Evolutionary conservation across 768 basidiomycete genomes (phyloP), one percentile per base, ranked within the genome.

Genomic region (Dictyophora rubrovolvata): DNA sequence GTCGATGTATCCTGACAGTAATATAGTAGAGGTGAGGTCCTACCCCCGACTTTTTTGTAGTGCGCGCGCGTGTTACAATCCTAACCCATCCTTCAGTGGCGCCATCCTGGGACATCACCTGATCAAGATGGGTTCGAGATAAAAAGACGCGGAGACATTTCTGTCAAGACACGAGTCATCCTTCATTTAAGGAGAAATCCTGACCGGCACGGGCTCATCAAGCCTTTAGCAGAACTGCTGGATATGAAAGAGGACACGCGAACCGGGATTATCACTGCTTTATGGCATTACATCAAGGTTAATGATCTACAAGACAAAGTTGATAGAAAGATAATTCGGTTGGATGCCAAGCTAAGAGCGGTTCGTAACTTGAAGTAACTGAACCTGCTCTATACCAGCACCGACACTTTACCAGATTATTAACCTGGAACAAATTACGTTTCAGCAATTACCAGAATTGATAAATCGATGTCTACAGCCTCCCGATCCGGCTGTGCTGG

Each of bases 201-300:
- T 1, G 89, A 94, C 60, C 86, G 89, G 61, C 93, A 82, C 72
- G 88, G 86, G 66, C 77, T 97, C 9, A 59, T 64, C 1, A 42
- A 60, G 17, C 52, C 17, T 34, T 35, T 61, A 86, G 86, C 76
- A 1, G 76, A 75, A 49, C 69, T 93, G 12, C 75, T 97, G 42
- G 86, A 84, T 18, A 78, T 93, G 68, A 86, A 87, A 64, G 89
- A 96, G 67, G 92, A 90, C 28, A 91, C 88, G 36, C 80, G 90
- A 28, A 74, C 86, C 21, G 89, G 87, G 6, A 81, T 90, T 17
- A 79, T 95, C 17, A 85, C 90, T 58, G 81, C 88, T 0, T 69
- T 96, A 11, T 98, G 94, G 94, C 89, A 87, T 66, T 93, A 94
- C 65, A 87, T 96, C 73, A 95, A 93, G 68, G 74, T 85, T 14